Evolutionary conservation across 2,329 filamentous ascomycete species (phyloP).

Genomic region (Stagonosporopsis tanaceti): DNA sequence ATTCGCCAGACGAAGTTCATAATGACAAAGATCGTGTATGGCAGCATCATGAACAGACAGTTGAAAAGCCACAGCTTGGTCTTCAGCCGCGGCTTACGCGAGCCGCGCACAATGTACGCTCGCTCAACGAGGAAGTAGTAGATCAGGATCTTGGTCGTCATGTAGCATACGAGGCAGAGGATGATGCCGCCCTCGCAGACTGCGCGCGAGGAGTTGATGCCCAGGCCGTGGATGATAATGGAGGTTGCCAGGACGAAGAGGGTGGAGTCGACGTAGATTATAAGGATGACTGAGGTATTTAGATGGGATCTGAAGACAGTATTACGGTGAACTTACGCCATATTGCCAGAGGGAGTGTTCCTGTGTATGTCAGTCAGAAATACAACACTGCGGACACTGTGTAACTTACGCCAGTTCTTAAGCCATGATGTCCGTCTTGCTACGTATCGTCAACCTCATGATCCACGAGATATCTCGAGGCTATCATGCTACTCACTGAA

Average conservation of each 20-base stretch:
- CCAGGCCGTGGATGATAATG: conserved; percentile 65
- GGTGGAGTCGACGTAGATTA: conserved; percentile 68
- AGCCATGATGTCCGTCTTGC: conserved; percentile 37
- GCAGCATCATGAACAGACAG: conserved; percentile 63
- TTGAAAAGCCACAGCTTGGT: conserved; percentile 70
- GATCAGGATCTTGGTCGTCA: conserved; percentile 71
- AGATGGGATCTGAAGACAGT: conserved; percentile 11
- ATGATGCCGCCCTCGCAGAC: conserved; percentile 67
- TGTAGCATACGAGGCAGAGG: conserved; percentile 68
- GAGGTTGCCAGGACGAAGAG: conserved; percentile 66
- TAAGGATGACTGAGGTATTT: conserved; percentile 61
- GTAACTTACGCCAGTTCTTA: conserved; percentile 23
- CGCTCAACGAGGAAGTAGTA: conserved; percentile 72
- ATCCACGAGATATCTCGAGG: not conserved
- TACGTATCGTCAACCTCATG: conserved; percentile 8
- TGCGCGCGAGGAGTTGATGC: conserved; percentile 59
- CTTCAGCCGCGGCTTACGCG: conserved; percentile 59
- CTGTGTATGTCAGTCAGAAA: not conserved
- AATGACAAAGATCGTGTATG: conserved; percentile 56
- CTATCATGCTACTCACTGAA: conserved; percentile 18
- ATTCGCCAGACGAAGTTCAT: conserved; percentile 68
- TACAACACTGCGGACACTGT: not conserved
- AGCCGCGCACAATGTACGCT: conserved; percentile 67
- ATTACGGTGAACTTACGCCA: not conserved
- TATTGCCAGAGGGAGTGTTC: not conserved